Base-by-base conservation (phyloP, 768 basidiomycete species). In the Boletus vinaceobasis region DNA sequence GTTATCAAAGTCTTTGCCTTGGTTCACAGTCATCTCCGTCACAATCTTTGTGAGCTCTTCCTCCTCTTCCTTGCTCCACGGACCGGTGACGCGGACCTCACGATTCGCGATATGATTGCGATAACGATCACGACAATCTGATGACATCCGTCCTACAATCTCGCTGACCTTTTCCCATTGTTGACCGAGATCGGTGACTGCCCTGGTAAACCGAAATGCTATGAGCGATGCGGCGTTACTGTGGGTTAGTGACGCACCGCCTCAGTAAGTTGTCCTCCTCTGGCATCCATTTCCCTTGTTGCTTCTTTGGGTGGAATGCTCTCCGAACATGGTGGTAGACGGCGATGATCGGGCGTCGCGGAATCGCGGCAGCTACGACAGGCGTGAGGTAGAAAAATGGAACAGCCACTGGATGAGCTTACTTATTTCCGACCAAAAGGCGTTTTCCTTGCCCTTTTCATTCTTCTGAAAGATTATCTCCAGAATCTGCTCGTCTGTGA, bases 401-500 rank as follows among this genome's bases (percentile, higher is more conserved):
- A 40, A 37, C 11, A 26, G 19, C 15, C 15, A 43, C 44, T 35
- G 38, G 19, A 33, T 6, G 36, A 21, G 71, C 86, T 32, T 60
- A 92, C 91, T 88, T 57, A 93, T 81, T 70, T 87, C 87, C 14
- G 82, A 77, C 90, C 90, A 93, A 65, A 93, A 93, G 7, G 78
- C 75, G 33, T 81, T 79, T 54, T 88, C 83, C 55, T 76, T 81
- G 43, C 75, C 73, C 60, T 81, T 83, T 50, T 80, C 81, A 43
- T 79, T 77, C 63, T 84, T 84, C 5, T 86, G 77, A 63, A 88
- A 92, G 23, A 92, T 86, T 29, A 88, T 72, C 17, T 82, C 80
- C 36, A 74, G 69, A 27, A 93, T 62, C 37, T 87, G 78, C 7
- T 82, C 80, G 23, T 80, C 72, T 5, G 72, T 66, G 35, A 90